Evolutionary conservation across 805 yeast species (phyloP).

Genomic region (Candida nemodendra): DNA sequence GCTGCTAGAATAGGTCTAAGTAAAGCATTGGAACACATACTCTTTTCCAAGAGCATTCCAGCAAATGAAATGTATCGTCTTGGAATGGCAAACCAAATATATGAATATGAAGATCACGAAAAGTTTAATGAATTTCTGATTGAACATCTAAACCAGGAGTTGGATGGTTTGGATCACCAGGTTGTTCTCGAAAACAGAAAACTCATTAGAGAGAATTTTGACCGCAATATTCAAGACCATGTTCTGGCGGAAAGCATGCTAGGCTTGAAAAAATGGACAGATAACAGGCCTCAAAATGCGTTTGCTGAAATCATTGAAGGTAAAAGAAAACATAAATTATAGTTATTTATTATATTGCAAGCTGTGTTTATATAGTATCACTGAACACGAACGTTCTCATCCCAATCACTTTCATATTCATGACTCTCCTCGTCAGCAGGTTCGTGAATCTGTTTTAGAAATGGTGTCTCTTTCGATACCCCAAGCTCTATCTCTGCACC

Average conservation of each 20-base stretch:
- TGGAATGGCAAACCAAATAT: slow-evolving; percentile 65
- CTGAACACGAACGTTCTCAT: slow-evolving; percentile 30
- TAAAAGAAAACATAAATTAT: slow-evolving; percentile 62
- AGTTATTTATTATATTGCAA: slow-evolving; percentile 9
- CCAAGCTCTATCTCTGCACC: slow-evolving; percentile 9
- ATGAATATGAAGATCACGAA: slow-evolving; percentile 35
- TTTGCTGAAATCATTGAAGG: slow-evolving; percentile 55
- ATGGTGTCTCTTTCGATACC: slow-evolving; percentile 17
- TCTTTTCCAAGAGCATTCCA: slow-evolving; percentile 63
- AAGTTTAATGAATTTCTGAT: slow-evolving; percentile 44
- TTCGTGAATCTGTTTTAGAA: slow-evolving; percentile 42
- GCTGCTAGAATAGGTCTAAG: slow-evolving; percentile 71
- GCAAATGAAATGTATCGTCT: slow-evolving; percentile 54
- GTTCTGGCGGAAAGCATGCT: slow-evolving; percentile 64
- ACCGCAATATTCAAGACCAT: slow-evolving; percentile 42
- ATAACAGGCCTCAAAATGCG: slow-evolving; percentile 70
- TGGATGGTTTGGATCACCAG: slow-evolving; percentile 45
- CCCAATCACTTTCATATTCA: slow-evolving; percentile 56
- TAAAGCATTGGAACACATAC: slow-evolving; percentile 67
- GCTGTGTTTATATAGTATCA: neutral
- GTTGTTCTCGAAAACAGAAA: slow-evolving; percentile 46
- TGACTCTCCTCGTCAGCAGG: slow-evolving; percentile 53
- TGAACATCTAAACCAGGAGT: slow-evolving; percentile 33
- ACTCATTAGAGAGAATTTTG: slow-evolving; percentile 36
- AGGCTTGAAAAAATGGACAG: slow-evolving; percentile 69